Evolutionary conservation across 345 rosid genomes (phyloP).

Genomic region (Noccaea caerulescens): DNA sequence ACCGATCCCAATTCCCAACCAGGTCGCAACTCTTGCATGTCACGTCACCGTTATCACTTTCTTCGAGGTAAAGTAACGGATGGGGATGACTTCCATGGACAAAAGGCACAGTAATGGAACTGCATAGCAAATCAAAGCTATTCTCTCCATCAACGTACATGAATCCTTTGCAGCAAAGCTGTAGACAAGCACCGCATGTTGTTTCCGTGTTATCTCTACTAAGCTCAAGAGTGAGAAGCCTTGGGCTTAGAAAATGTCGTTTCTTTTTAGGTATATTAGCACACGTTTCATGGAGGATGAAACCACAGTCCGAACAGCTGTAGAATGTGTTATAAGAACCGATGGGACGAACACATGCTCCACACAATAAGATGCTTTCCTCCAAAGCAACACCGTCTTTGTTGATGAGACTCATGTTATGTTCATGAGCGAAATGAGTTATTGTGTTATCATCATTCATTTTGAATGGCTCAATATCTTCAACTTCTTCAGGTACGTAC

Average conservation of each 20-base stretch:
- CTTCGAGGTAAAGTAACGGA: not conserved
- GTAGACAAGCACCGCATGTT: not conserved
- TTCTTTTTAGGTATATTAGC: slow-evolving; percentile 2
- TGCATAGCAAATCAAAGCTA: not conserved
- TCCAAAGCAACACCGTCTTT: not conserved
- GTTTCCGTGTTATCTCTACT: too few relatives aligned
- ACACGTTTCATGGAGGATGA: not conserved
- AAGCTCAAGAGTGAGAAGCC: not conserved
- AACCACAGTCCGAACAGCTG: not conserved
- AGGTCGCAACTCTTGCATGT: not conserved
- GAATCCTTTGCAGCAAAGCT: not conserved
- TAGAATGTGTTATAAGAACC: not conserved
- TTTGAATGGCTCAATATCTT: not conserved
- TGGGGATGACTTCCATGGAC: not conserved
- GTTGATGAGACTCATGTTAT: not conserved
- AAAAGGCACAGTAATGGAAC: not conserved
- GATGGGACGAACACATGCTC: slow-evolving; percentile 10
- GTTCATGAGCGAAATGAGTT: slow-evolving; percentile 24
- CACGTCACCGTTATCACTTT: not conserved
- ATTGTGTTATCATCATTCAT: slow-evolving; percentile 18
- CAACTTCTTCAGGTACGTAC: slow-evolving; percentile 7
- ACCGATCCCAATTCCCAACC: too few relatives aligned
- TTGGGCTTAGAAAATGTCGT: not conserved
- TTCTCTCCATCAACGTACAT: not conserved
- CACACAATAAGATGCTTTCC: not conserved